Evolutionary conservation across 1,284 basidiomycete species (phyloP).

Genomic region (Fomes fomentarius): DNA sequence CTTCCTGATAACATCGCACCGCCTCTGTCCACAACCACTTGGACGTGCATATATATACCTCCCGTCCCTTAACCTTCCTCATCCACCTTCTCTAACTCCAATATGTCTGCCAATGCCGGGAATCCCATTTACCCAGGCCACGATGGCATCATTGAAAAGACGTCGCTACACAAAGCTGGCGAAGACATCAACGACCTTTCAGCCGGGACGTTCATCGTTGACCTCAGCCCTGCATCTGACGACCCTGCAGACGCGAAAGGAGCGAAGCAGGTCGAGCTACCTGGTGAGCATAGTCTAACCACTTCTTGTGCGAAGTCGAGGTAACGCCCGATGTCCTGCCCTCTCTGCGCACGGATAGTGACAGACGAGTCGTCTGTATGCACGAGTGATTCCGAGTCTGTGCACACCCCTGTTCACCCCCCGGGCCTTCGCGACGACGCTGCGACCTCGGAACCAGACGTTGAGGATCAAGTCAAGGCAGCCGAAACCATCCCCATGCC

Average conservation of each 20-base stretch:
- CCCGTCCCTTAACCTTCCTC: no score
- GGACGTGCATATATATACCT: no score
- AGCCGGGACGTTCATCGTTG: slow-evolving; percentile 27
- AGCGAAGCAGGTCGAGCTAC: neutral
- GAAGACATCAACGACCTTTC: no score
- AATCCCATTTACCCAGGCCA: neutral
- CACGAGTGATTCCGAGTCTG: neutral
- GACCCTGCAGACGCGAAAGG: neutral
- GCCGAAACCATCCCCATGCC: no score
- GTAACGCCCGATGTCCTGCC: no score
- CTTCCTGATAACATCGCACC: neutral
- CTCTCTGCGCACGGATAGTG: no score
- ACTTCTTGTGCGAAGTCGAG: no score
- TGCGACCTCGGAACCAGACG: no score
- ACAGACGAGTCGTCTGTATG: no score
- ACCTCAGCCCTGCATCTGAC: slow-evolving; percentile 19
- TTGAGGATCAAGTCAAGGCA: no score
- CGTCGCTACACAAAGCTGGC: no score
- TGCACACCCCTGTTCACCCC: neutral
- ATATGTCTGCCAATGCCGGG: neutral
- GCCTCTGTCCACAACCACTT: neutral
- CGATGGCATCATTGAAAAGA: no score
- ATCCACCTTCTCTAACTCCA: neutral
- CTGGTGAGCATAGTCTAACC: neutral
- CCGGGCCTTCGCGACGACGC: neutral